These are phyloP conservation scores for Acanthamoeba sp. DNA, from an alignment of 208 protist genomes.

Conservation along the genomic window DNA sequence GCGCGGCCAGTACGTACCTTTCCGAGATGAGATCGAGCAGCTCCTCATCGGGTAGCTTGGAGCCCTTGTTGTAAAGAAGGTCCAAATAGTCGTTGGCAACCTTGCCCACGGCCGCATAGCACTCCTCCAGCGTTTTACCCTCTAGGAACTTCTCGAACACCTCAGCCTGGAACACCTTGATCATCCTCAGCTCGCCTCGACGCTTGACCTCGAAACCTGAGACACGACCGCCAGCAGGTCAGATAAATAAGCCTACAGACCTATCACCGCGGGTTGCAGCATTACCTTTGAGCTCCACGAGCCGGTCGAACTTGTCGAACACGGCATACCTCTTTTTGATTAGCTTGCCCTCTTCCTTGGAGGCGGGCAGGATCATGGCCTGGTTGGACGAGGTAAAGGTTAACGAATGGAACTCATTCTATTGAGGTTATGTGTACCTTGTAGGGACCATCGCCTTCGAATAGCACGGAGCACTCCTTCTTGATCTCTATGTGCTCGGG, in stretches of 20 bases:
- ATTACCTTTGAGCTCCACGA: constrained; percentile 99
- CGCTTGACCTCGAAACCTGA: constrained; percentile 99
- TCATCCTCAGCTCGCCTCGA: constrained; percentile 99
- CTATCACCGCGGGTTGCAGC: too few relatives aligned
- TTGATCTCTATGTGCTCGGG: constrained; percentile 59
- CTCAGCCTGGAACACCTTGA: constrained; percentile 99
- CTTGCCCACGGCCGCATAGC: constrained; percentile 96
- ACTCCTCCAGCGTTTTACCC: constrained; percentile 95
- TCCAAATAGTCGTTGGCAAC: constrained; percentile 98
- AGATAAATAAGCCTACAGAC: neutral
- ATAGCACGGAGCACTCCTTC: constrained; percentile 99
- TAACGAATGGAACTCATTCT: neutral
- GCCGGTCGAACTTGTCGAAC: constrained; percentile 97
- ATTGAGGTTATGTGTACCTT: constrained; percentile 38
- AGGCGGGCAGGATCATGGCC: constrained; percentile 99
- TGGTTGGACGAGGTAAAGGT: constrained; percentile 55
- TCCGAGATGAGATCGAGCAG: constrained; percentile 98
- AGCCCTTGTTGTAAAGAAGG: constrained; percentile 93
- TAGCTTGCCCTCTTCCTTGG: constrained; percentile 97
- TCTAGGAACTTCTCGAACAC: constrained; percentile 95
- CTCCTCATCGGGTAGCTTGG: constrained; percentile 95
- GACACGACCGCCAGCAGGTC: neutral
- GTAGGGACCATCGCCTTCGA: constrained; percentile 99
- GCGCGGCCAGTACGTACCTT: constrained; percentile 78
- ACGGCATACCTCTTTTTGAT: constrained; percentile 99